Evolutionary conservation across 108 stramenopile species (phyloP), one percentile per base, ranked within the genome.

Genomic region (Bacterosira constricta): DNA sequence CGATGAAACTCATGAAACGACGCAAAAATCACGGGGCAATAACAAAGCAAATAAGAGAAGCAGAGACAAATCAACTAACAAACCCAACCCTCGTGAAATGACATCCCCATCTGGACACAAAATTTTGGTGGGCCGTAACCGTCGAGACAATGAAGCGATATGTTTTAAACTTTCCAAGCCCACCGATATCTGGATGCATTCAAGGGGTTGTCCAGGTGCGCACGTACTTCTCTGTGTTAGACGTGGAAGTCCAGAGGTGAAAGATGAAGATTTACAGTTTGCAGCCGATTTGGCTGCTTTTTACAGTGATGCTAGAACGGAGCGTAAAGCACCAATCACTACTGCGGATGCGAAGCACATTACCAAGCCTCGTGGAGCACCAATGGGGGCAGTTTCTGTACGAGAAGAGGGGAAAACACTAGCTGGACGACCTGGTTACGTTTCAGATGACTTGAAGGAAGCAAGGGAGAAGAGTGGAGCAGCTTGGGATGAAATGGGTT

Each of bases 171-270:
- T 86, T 4, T 92, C 92, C 3, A 79, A 83, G 29, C 81, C 84
- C 36, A 79, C 86, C 13, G 95, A 96, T 70, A 71, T 93, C 42
- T 96, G 95, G 95, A 83, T 93, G 84, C 95, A 96, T 63, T 79
- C 85, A 8, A 71, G 90, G 1, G 90, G 90, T n/a, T 85, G 81
- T 27, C 93, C 93, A 0, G 95, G 95, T 29, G 95, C 95, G 1
- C 95, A 96, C 62, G 89, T 96, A 0, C 57, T 96, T 8, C 69
- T 96, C 30, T 83, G 83, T 34, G 77, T 83, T 36, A 70, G 91
- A 42, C 82, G 89, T 57, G 86, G 89, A 23, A 63, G 82, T 18
- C 82, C 87, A 11, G 61, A 71, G 45, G 80, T 81, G 4, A 89
- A 83, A 7, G 81, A 86, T 21, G 92, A 83, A 31, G 87, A 88